phyloP scores from a whole-genome alignment of 441 rosid genomes.

The Syzygium malaccense region DNA sequence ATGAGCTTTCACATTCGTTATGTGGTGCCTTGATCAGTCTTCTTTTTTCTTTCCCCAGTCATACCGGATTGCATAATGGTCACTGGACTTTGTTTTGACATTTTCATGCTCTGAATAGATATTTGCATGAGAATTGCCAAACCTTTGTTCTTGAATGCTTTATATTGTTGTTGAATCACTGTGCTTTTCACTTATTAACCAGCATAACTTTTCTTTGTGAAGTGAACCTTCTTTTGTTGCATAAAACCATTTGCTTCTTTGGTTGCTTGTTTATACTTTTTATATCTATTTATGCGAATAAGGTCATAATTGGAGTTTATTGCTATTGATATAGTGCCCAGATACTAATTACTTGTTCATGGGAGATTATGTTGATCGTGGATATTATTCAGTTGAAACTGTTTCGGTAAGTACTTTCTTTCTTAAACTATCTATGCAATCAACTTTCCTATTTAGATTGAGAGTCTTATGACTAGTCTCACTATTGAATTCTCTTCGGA shows the following conservation, averaged over 20 bases:
- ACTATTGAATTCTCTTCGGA: background rate
- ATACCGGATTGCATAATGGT: background rate
- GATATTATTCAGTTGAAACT: conserved; percentile 75
- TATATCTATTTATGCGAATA: background rate
- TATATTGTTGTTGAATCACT: background rate
- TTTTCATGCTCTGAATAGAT: background rate
- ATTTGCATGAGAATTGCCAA: background rate
- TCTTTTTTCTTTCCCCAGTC: background rate
- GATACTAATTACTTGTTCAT: conserved; percentile 77
- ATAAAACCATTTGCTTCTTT: conserved; percentile 2
- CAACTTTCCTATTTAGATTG: background rate
- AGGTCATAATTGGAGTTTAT: conserved; percentile 7
- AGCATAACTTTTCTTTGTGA: background rate
- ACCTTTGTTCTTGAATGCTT: background rate
- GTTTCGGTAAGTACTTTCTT: conserved; percentile 37
- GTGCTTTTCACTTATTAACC: background rate
- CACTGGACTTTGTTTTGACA: background rate
- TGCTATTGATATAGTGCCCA: conserved; percentile 48
- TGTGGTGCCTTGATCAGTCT: background rate
- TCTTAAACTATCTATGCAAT: background rate
- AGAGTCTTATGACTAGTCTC: background rate
- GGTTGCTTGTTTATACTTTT: background rate
- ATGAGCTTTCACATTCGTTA: background rate
- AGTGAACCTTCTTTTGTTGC: background rate
- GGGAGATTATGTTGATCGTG: conserved; percentile 83